Percentiles rank a stretch among this genome's conserved stretches.
Conservation (phyloP, 2,329 filamentous ascomycete species). For the Cryphonectria japonica region DNA sequence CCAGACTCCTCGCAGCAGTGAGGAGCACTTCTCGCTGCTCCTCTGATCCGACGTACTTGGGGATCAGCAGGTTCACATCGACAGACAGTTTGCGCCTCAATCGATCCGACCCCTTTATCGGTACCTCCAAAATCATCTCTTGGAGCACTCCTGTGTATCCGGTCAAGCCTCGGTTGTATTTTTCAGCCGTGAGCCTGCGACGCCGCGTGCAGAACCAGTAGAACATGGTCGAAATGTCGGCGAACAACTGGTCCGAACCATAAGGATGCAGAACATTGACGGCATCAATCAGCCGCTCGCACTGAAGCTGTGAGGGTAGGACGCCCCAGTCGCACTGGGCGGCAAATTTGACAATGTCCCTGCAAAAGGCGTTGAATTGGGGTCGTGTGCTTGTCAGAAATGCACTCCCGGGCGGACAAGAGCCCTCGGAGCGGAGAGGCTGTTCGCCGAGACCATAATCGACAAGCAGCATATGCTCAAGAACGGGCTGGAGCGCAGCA, state of each 20-base stretch:
- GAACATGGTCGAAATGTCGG: conserved; percentile 22
- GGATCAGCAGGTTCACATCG: conserved; percentile 29
- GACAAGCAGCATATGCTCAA: conserved; percentile 24
- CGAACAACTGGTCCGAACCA: neutral
- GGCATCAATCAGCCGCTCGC: neutral
- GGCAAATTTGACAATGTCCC: conserved; percentile 10
- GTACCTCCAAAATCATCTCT: conserved; percentile 30
- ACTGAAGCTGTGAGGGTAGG: neutral
- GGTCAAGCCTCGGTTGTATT: conserved; percentile 10
- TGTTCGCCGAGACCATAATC: conserved; percentile 21
- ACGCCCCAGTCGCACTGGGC: conserved; percentile 4
- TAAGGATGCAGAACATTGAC: no score
- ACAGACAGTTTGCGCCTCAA: conserved; percentile 31
- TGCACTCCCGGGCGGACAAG: neutral
- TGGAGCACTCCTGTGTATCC: conserved; percentile 30
- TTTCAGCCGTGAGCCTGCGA: conserved; percentile 1
- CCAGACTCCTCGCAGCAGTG: neutral
- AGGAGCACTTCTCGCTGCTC: neutral
- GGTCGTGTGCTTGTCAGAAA: neutral
- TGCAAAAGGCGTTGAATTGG: conserved; percentile 1
- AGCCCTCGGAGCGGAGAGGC: neutral
- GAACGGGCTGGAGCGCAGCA: conserved; percentile 5
- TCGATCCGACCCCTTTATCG: conserved; percentile 25
- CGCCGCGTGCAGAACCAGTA: conserved; percentile 27
- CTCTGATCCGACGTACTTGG: neutral